Percentiles rank a stretch among this genome's conserved stretches.
Conservation (phyloP, 1,284 basidiomycete genomes). For the Thelephora terrestris region DNA sequence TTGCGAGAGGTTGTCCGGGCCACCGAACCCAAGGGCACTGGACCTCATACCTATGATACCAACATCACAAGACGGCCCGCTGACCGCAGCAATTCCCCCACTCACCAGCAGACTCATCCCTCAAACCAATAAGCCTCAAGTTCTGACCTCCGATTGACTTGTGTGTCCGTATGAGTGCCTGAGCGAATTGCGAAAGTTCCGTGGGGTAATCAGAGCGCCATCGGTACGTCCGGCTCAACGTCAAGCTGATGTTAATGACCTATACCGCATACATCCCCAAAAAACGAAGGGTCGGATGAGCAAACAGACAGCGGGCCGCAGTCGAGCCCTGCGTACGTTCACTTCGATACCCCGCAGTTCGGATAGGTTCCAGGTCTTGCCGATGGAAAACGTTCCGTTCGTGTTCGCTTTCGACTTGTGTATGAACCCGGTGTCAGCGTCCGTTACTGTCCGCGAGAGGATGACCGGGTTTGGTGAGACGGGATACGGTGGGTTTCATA, state of each 20-base stretch:
- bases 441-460: constrained; percentile 28
- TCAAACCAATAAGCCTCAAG: constrained; percentile 46
- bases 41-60: neutral
- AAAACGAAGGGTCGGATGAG: neutral
- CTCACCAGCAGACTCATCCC: constrained; percentile 26
- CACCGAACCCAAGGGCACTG: no score
- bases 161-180: constrained; percentile 62
- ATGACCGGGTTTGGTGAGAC: neutral
- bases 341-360: constrained; percentile 74
- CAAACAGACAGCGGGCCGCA: neutral
- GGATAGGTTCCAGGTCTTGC: constrained; percentile 89
- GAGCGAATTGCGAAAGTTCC: constrained; percentile 70
- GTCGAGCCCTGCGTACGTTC: constrained; percentile 34
- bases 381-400: constrained; percentile 93
- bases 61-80: neutral
- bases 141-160: constrained; percentile 40
- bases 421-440: constrained; percentile 59
- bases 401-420: constrained; percentile 97
- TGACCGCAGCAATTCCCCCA: neutral
- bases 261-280: constrained; percentile 19
- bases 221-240: constrained; percentile 59
- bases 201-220: constrained; percentile 73
- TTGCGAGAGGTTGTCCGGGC: no score
- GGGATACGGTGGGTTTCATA: constrained; percentile 3
- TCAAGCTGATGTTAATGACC: constrained; percentile 72